Evolutionary conservation across 1,139 yeast species (phyloP).

Genomic region (Maudiozyma humilis): DNA sequence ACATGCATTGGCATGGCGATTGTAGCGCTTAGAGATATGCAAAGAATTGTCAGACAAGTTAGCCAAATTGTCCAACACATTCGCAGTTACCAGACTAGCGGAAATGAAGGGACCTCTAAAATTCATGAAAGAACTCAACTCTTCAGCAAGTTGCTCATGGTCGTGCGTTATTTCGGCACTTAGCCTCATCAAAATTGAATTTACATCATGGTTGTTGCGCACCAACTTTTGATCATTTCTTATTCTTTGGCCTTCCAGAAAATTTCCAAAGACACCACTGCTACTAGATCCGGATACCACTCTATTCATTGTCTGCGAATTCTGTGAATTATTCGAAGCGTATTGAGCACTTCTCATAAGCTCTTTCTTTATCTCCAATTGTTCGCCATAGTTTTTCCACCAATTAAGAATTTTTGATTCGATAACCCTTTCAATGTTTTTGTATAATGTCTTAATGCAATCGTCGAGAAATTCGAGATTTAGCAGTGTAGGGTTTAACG

Average conservation of each 20-base stretch:
- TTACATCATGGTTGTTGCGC: conserved; percentile 22
- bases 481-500: conserved; percentile 2
- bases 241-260: conserved; percentile 36
- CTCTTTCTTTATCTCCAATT: conserved; percentile 28
- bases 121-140: conserved; percentile 48
- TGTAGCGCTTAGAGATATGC: not conserved
- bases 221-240: conserved; percentile 32
- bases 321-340: not conserved
- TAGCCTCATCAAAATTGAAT: conserved; percentile 11
- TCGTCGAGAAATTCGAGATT: conserved; percentile 21
- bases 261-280: conserved; percentile 20
- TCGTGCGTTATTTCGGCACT: conserved; percentile 22
- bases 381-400: conserved; percentile 40
- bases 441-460: conserved; percentile 34
- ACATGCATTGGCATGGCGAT: not conserved
- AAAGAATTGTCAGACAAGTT: not conserved
- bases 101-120: conserved; percentile 40
- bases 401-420: conserved; percentile 40
- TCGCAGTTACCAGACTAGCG: conserved; percentile 24
- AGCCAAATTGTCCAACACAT: conserved; percentile 1
- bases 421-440: conserved; percentile 36
- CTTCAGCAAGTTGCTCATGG: conserved; percentile 57
- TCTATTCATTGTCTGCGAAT: not conserved
- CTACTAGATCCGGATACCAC: not conserved
- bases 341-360: conserved; percentile 24